Evolutionary conservation across 495 filamentous ascomycete species (phyloP).

Genomic region (Aspergillus sclerotiicarbonarius): DNA sequence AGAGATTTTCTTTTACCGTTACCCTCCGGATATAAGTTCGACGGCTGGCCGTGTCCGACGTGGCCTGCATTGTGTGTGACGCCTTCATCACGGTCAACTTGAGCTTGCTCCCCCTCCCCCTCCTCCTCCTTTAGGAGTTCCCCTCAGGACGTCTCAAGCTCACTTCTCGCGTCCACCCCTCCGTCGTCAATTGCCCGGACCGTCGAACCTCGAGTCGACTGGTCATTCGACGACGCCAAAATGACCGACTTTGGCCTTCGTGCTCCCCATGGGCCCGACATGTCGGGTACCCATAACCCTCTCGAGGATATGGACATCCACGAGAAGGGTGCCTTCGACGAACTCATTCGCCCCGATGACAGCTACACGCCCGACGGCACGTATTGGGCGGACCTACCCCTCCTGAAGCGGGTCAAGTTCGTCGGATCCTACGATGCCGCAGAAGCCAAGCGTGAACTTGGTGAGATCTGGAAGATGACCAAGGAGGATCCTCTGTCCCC

Average conservation of each 20-base stretch:
- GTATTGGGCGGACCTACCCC: slow-evolving; percentile 85
- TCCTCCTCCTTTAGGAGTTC: slow-evolving; percentile 6
- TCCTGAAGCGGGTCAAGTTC: slow-evolving; percentile 65
- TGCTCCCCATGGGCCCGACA: slow-evolving; percentile 56
- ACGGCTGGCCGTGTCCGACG: slow-evolving; percentile 20
- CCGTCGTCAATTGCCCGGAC: neutral
- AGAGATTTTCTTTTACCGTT: slow-evolving; percentile 21
- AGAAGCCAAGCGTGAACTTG: slow-evolving; percentile 65
- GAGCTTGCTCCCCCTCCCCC: slow-evolving; percentile 2
- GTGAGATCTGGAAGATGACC: slow-evolving; percentile 67
- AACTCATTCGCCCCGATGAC: slow-evolving; percentile 77
- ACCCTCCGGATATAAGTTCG: slow-evolving; percentile 23
- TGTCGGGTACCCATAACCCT: slow-evolving; percentile 50
- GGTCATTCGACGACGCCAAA: slow-evolving; percentile 18
- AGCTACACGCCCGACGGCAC: slow-evolving; percentile 72
- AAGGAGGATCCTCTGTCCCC: slow-evolving; percentile 79
- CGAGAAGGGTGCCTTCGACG: slow-evolving; percentile 70
- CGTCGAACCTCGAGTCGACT: too few relatives aligned
- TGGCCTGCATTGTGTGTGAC: slow-evolving; percentile 24
- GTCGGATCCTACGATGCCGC: slow-evolving; percentile 63
- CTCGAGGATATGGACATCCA: slow-evolving; percentile 56
- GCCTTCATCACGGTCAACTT: slow-evolving; percentile 19
- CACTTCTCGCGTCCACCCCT: slow-evolving; percentile 15
- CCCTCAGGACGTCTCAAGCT: slow-evolving; percentile 12
- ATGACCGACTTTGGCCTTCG: slow-evolving; percentile 54